Conservation (phyloP, 164 flowering plant genomes). For the Warburgia ugandensis region DNA sequence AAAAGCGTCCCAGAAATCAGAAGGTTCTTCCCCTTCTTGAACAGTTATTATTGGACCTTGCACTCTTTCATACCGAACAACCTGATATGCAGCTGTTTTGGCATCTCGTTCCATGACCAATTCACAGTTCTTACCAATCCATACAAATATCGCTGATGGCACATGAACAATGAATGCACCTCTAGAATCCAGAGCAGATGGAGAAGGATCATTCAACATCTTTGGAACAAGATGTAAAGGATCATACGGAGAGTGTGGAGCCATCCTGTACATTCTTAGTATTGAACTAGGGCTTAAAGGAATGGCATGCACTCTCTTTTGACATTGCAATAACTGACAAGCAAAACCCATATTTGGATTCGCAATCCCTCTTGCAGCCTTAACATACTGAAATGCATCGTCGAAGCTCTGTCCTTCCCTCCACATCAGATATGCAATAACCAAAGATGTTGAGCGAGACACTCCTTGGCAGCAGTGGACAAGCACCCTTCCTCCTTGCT, state of each 20-base stretch:
- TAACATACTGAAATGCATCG: conserved; percentile 73
- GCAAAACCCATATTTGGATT: conserved; percentile 92
- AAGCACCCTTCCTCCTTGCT: conserved; percentile 67
- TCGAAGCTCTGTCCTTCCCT: conserved; percentile 73
- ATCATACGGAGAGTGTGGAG: conserved; percentile 81
- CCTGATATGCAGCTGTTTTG: conserved; percentile 57
- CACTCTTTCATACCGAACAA: conserved; percentile 63
- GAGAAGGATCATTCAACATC: conserved; percentile 36
- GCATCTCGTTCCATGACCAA: conserved; percentile 52
- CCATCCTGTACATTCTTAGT: conserved; percentile 68
- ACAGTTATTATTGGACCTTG: conserved; percentile 42
- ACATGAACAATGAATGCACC: conserved; percentile 78
- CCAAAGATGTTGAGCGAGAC: conserved; percentile 74
- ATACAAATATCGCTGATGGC: conserved; percentile 62
- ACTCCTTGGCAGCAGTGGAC: conserved; percentile 91
- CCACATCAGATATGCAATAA: conserved; percentile 91
- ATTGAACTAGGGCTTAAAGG: conserved; percentile 67
- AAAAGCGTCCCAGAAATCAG: conserved; percentile 68
- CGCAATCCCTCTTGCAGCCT: conserved; percentile 69
- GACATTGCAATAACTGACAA: conserved; percentile 73
- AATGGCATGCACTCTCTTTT: conserved; percentile 68
- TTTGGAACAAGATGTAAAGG: conserved; percentile 87
- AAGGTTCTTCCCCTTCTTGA: conserved; percentile 62
- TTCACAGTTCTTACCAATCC: conserved; percentile 58
- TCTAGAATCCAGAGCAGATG: conserved; percentile 59